A percentile compares a stretch with the other conserved stretches of the same genome.
These are phyloP conservation scores for Quercus parvula DNA, from an alignment of 306 rosid species.

Conservation along the genomic window DNA sequence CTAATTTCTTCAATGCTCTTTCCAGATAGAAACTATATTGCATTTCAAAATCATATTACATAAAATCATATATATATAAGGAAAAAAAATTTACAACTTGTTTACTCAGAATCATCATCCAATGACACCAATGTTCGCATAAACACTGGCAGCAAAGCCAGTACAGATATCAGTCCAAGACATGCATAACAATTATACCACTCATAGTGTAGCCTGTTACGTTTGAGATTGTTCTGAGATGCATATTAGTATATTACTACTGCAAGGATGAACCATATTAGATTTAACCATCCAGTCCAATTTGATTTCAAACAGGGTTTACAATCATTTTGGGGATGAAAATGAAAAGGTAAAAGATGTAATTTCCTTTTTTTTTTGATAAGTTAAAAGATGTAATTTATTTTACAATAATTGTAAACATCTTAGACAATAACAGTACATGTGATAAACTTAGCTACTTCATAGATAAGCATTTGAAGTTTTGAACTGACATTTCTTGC, in stretches of 20 bases:
- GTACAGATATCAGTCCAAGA: neutral
- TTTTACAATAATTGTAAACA: too few species aligned
- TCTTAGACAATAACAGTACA: neutral
- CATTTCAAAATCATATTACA: neutral
- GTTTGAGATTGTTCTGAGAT: too few species aligned
- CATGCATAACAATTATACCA: neutral
- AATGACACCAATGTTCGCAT: neutral
- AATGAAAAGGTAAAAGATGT: neutral
- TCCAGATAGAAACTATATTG: constrained; percentile 5
- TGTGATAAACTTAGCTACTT: neutral
- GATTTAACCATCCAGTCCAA: too few species aligned
- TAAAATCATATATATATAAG: neutral
- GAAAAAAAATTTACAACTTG: neutral
- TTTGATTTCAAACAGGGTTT: neutral
- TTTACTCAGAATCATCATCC: neutral
- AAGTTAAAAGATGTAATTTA: too few species aligned
- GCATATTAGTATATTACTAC: too few species aligned
- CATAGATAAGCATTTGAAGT: too few species aligned
- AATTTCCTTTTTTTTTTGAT: too few species aligned
- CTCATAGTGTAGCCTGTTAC: too few species aligned
- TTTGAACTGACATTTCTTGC: too few species aligned
- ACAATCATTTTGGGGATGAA: neutral
- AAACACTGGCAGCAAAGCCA: neutral
- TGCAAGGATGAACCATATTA: too few species aligned
- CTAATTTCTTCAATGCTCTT: constrained; percentile 7